A percentile compares a stretch with the other conserved stretches of the same genome.
These are phyloP conservation scores for Fusarium sp. DNA, from an alignment of 2,329 filamentous ascomycete genomes.

Conservation along the genomic window DNA sequence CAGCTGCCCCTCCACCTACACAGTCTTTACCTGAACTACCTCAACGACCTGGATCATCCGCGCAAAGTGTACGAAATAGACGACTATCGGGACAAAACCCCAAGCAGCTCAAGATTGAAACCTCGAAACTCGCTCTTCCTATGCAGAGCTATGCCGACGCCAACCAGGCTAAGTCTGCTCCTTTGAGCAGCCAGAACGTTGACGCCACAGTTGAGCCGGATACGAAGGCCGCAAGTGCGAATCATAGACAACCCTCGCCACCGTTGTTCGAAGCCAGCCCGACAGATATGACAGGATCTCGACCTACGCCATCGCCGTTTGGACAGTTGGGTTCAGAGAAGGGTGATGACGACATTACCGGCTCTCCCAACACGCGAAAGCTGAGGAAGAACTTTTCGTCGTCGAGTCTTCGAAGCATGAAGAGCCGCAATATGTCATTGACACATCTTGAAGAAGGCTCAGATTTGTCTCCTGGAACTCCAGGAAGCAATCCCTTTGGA, in stretches of 20 bases:
- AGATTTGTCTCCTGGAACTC: constrained; percentile 77
- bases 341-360: constrained; percentile 53
- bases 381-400: constrained; percentile 75
- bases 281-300: constrained; percentile 37
- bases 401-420: constrained; percentile 75
- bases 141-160: constrained; percentile 24
- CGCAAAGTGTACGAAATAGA: constrained; percentile 73
- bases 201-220: constrained; percentile 5
- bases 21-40: constrained; percentile 58
- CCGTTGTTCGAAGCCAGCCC: constrained; percentile 41
- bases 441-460: constrained; percentile 68
- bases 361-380: constrained; percentile 61
- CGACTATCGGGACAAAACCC: constrained; percentile 82
- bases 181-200: constrained; percentile 10
- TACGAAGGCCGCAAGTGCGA: constrained; percentile 7
- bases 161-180: constrained; percentile 22
- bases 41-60: constrained; percentile 44
- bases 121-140: constrained; percentile 51
- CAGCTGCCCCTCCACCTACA: constrained; percentile 58
- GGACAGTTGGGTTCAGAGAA: constrained; percentile 47
- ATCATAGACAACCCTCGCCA: constrained; percentile 39
- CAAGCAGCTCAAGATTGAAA: constrained; percentile 91
- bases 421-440: constrained; percentile 77
- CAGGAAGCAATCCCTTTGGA: constrained; percentile 73
- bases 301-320: constrained; percentile 44